Evolutionary conservation across 768 basidiomycete genomes (phyloP).

Genomic region (Pisolithus microcarpus): DNA sequence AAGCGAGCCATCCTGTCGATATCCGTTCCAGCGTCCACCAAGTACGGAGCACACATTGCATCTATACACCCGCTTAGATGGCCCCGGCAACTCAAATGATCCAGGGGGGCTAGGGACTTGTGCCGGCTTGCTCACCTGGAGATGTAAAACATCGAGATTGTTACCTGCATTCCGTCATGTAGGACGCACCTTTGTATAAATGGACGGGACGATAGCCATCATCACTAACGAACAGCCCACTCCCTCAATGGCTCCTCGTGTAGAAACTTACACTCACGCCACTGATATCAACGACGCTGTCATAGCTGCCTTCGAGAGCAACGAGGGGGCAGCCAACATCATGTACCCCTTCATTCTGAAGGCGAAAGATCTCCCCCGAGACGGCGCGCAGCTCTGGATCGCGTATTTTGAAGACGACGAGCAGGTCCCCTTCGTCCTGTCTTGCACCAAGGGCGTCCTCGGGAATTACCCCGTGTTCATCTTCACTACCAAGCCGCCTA

Average conservation of each 20-base stretch:
- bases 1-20: neutral
- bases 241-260: conserved; percentile 15
- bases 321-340: conserved; percentile 33
- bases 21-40: neutral
- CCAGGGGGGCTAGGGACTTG: neutral
- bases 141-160: neutral
- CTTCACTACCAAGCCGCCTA: conserved; percentile 37
- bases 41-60: neutral
- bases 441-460: conserved; percentile 48
- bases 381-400: conserved; percentile 26
- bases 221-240: conserved; percentile 11
- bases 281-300: conserved; percentile 18
- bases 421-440: conserved; percentile 39
- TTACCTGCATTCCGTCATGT: neutral
- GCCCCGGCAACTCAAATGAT: neutral
- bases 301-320: conserved; percentile 21
- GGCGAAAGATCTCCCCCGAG: conserved; percentile 9
- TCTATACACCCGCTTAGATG: neutral
- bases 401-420: conserved; percentile 13
- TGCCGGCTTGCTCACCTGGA: neutral
- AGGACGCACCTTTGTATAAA: neutral
- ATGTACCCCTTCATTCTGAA: conserved; percentile 36
- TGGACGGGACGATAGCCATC: neutral
- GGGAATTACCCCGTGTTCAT: conserved; percentile 66
- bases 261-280: conserved; percentile 3